Evolutionary conservation across 2,329 filamentous ascomycete genomes (phyloP), one percentile per base, ranked within the genome.

Genomic region (Lojkania enalia): DNA sequence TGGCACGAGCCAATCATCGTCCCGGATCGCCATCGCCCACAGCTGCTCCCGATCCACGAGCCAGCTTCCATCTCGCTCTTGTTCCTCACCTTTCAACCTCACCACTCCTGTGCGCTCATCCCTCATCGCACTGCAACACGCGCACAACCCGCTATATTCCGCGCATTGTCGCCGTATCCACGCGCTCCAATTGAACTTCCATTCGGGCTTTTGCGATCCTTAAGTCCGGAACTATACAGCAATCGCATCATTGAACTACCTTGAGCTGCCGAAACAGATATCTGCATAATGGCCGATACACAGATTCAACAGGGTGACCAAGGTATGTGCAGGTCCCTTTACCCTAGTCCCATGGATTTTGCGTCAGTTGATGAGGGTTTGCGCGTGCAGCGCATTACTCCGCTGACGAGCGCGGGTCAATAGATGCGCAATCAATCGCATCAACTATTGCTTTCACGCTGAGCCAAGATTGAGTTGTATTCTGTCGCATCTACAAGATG

Each of bases 251-350:
- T 64, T 51, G 33, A 45, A 43, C 39, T 44, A 15, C 20, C 45
- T 43, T 35, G 42, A 51, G 55, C 49, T 51, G 50, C 35, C 36
- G 38, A 20, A 41, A 40, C 32, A 25, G 41, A 42, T 44, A 50
- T 44, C 15, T 47, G 44, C 59, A 63, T 35, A 44, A 70, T 70
- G 66, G 60, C 64, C 32, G 65, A 69, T 25, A 59, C 58, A 20
- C 50, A 67, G 44, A 58, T 70, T 35, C 62, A 70, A 36, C 41
- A 68, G 39, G 66, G 66, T 45, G 66, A 70, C 41, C 54, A 70
- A 63, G 66, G 66, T 70, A 58, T 32, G 63, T 49, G 16, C 23
- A 31, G 3, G 12, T 36, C 20, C 25, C 31, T 4, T 14, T 16
- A 16, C 25, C 21, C 25, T 6, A 14, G 38, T 25, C 16, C 19